Evolutionary conservation across 106 monocot genomes (phyloP).

Genomic region (Apostasia shenzhenica): DNA sequence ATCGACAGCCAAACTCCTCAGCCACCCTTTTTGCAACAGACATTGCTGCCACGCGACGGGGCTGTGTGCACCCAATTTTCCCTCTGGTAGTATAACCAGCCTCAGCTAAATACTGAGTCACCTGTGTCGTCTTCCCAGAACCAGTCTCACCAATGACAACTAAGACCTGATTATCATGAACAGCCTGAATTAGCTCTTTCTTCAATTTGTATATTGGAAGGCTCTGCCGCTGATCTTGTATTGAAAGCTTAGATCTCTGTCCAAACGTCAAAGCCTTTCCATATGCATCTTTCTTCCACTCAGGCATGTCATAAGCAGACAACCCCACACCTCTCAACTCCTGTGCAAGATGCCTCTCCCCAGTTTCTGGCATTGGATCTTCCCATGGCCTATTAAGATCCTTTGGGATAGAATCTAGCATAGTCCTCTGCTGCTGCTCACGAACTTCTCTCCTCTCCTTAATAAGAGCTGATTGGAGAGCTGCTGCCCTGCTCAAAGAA

Average conservation of each 20-base stretch:
- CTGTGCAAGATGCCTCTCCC: conserved; percentile 92
- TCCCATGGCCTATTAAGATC: conserved; percentile 98
- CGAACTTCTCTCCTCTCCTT: conserved; percentile 94
- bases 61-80: conserved; percentile 96
- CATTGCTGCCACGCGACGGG: conserved; percentile 93
- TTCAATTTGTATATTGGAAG: conserved; percentile 93
- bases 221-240: conserved; percentile 91
- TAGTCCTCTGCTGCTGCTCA: conserved; percentile 91
- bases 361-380: conserved; percentile 97
- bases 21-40: conserved; percentile 98
- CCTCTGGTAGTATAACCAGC: conserved; percentile 87
- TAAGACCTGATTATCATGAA: conserved; percentile 84
- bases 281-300: conserved; percentile 98
- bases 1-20: conserved; percentile 87
- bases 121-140: conserved; percentile 94
- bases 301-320: conserved; percentile 97
- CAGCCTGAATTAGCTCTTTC: conserved; percentile 90
- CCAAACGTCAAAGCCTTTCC: conserved; percentile 95
- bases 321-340: conserved; percentile 90
- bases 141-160: conserved; percentile 97
- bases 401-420: conserved; percentile 95
- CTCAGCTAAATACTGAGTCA: conserved; percentile 92
- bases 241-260: conserved; percentile 84
- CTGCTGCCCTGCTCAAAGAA: conserved; percentile 85
- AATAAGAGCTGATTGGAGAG: conserved; percentile 87